Evolutionary conservation across 139 green algal genomes (phyloP), one percentile per base, ranked within the genome.

Genomic region (Haematococcus lacustris): DNA sequence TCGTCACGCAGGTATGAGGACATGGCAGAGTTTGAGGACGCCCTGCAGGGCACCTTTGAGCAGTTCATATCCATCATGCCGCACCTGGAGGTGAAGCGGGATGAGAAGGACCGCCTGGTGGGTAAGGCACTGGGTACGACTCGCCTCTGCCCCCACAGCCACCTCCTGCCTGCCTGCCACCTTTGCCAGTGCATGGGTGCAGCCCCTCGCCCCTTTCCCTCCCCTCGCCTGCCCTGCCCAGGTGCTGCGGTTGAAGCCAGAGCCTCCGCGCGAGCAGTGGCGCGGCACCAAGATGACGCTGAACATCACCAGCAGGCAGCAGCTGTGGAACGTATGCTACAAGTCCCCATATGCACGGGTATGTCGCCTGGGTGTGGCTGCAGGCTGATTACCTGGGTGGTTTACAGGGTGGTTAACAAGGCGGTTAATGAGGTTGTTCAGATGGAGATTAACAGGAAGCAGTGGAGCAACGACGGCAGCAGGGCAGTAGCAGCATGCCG

Each of bases 21-120:
- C 70, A 76, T 80, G 66, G 59, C 77, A 32, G 87, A 92, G 78
- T 87, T 92, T 73, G 87, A 92, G 72, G 87, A 92, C 47, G 87
- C 85, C 1, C 70, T 92, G 33, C 78, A 85, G 23, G 80, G 80
- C 59, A 77, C 72, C 4, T 92, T 89, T 64, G 60, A 59, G 4
- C 72, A 86, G 26, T 92, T 90, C 71, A 64, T 92, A 9, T 38
- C 73, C 57, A 61, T 74, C 34, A 77, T 92, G 73, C 87, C 87
- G 0, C 74, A 87, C 67, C 71, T 92, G 0, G 77, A 87, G 67
- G 79, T 76, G 59, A 81, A 82, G 64, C 38, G 70, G 57, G 71
- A 83, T 34, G 77, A 82, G 43, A 70, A 76, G 39, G 63, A 26
- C 33, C 43, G 74, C 33, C 40, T 75, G 47, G 74, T 80, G 39